These are phyloP conservation scores for Phanerodontia chrysosporium DNA, from an alignment of 768 basidiomycete species.

Conservation along the genomic window DNA sequence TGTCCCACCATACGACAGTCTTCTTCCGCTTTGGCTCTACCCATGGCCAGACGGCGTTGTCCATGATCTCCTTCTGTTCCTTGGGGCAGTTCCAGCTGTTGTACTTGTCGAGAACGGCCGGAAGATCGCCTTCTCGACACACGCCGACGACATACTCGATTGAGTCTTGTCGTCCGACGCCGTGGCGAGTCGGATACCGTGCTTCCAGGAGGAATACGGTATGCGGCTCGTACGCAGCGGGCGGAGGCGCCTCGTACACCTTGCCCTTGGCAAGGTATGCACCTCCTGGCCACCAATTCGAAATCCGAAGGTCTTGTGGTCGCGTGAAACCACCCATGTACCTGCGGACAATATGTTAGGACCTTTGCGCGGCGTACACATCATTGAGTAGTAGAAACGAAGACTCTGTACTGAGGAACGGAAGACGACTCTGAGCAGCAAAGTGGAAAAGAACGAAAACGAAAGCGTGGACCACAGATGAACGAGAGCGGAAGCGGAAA, in stretches of 20 bases:
- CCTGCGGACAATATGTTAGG: slow-evolving; percentile 20
- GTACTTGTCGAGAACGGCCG: slow-evolving; percentile 24
- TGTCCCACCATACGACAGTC: slow-evolving; percentile 27
- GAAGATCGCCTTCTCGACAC: slow-evolving; percentile 31
- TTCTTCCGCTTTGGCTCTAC: slow-evolving; percentile 9
- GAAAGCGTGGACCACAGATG: no score
- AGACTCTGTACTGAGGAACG: no score
- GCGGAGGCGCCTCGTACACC: slow-evolving; percentile 27
- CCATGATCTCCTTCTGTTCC: slow-evolving; percentile 26
- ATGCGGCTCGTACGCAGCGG: slow-evolving; percentile 34
- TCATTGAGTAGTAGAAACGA: no score
- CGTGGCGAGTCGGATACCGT: slow-evolving; percentile 27
- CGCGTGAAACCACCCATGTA: slow-evolving; percentile 37
- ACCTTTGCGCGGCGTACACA: no score
- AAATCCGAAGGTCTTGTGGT: slow-evolving; percentile 31
- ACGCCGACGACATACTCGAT: slow-evolving; percentile 31
- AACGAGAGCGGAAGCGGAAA: background rate
- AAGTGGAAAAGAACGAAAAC: no score
- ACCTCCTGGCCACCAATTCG: slow-evolving; percentile 35
- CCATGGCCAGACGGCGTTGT: slow-evolving; percentile 38
- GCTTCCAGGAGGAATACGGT: slow-evolving; percentile 37
- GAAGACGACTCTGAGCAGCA: no score
- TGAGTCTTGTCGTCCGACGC: slow-evolving; percentile 27
- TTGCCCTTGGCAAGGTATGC: slow-evolving; percentile 23
- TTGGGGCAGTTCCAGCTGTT: slow-evolving; percentile 25